phyloP scores from a whole-genome alignment of 2,329 filamentous ascomycete genomes.

The Ophiostoma piceae region DNA sequence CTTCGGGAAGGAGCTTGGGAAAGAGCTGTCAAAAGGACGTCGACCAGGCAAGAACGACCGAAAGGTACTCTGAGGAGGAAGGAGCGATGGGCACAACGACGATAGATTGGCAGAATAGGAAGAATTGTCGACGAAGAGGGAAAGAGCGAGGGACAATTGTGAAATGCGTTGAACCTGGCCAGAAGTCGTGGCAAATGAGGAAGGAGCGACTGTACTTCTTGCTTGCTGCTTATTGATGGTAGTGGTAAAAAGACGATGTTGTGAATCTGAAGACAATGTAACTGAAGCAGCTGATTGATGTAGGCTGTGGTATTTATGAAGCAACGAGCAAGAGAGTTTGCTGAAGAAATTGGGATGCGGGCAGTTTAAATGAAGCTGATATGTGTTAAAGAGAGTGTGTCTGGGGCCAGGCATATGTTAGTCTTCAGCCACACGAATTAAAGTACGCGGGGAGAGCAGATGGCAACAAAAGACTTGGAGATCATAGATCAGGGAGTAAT shows the following conservation, averaged over 20 bases:
- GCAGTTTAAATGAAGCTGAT: background rate
- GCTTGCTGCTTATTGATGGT: background rate
- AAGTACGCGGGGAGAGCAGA: background rate
- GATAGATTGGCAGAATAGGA: background rate
- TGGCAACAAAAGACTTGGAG: background rate
- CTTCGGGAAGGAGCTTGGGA: background rate
- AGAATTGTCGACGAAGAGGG: background rate
- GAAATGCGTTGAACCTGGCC: background rate
- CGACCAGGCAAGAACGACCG: background rate
- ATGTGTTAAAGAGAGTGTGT: background rate
- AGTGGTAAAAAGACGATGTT: background rate
- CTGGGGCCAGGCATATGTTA: background rate
- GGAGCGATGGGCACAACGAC: background rate
- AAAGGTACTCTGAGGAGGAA: background rate
- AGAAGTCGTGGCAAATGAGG: background rate
- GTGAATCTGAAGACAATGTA: background rate
- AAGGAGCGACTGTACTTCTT: conserved; percentile 6
- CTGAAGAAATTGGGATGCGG: background rate
- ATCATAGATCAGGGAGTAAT: background rate
- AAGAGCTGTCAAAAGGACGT: background rate
- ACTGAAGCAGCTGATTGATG: too few relatives aligned
- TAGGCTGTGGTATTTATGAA: background rate
- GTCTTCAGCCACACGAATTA: background rate
- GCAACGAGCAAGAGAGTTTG: background rate
- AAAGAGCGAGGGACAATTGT: background rate